Evolutionary conservation across 257 asterid species (phyloP), one percentile per base, ranked within the genome.

Genomic region (Solanum corneliomulleri): DNA sequence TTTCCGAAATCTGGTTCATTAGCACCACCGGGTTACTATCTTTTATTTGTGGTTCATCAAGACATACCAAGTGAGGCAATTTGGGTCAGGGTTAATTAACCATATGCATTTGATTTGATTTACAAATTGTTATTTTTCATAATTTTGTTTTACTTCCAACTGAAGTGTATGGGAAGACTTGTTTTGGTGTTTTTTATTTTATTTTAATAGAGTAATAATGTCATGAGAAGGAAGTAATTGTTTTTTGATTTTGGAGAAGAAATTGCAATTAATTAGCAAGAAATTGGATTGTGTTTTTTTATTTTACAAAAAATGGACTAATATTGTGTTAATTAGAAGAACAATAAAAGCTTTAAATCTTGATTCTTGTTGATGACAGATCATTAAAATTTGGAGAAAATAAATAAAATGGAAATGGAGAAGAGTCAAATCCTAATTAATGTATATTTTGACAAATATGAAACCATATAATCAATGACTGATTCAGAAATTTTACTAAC

Each of bases 61-160:
- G 91, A 86, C n/a, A 81, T 92, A 37, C 94, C 94, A 5, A 89
- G 93, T 23, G 70, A 77, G 29, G 94, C 90, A 33, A 89, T 92
- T 88, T 92, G 94, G 94, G 88, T 89, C 21, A 88, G 87, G 7
- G 75, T 92, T 39, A 87, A 58, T 80, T 91, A 82, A 85, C 39
- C 64, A 77, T 52, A 18, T 52, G 62, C 25, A 76, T 41, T 77
- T 77, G 23, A 77, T 10, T 52, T 9, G n/a, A 52, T 52, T 9
- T 16, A 16, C 11, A 14, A 42, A 44, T 77, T 75, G 2, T 10
- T 52, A 52, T 52, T 18, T 42, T 75, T 23, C n/a, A 77, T 12
- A 44, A 42, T 42, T 25, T 77, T 44, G 41, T 8, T 77, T 25
- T 44, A 42, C 64, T 77, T 42, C 9, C 39, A 7, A 77, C 15